phyloP scores from a whole-genome alignment of 2,329 filamentous ascomycete species.

The Colletotrichum cordylinicola region DNA sequence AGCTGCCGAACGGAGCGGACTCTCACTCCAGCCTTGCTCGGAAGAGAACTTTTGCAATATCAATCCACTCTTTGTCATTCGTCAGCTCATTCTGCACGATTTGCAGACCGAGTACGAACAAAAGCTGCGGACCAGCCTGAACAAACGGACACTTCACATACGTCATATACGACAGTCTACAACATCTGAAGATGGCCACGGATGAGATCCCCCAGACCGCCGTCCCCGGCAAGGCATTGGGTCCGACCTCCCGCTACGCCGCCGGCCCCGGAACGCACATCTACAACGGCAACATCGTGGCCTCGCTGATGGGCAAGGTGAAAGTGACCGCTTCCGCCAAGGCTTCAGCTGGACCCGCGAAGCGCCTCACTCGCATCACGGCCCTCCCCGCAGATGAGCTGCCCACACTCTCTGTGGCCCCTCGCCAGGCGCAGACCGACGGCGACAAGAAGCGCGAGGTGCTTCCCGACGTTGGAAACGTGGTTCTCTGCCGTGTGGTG shows the following conservation, averaged over 20 bases:
- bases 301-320: constrained; percentile 82
- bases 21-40: background rate
- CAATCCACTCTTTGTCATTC: background rate
- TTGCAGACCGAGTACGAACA: background rate
- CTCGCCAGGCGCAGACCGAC: constrained; percentile 33
- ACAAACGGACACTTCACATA: background rate
- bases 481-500: constrained; percentile 84
- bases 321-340: constrained; percentile 56
- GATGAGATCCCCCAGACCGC: constrained; percentile 59
- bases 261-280: constrained; percentile 87
- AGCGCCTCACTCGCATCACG: constrained; percentile 65
- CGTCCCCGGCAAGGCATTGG: constrained; percentile 84
- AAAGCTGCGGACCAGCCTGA: background rate
- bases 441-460: constrained; percentile 66
- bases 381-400: constrained; percentile 48
- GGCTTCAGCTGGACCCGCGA: constrained; percentile 54
- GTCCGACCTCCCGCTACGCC: constrained; percentile 67
- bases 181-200: constrained; percentile 32
- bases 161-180: constrained; percentile 1
- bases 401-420: constrained; percentile 62
- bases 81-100: background rate
- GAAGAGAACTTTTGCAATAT: background rate
- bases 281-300: constrained; percentile 74
- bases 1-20: constrained; percentile 2
- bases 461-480: constrained; percentile 80